These are phyloP conservation scores for Anethum foeniculum DNA, from an alignment of 140 eudicot genomes.

Conservation along the genomic window DNA sequence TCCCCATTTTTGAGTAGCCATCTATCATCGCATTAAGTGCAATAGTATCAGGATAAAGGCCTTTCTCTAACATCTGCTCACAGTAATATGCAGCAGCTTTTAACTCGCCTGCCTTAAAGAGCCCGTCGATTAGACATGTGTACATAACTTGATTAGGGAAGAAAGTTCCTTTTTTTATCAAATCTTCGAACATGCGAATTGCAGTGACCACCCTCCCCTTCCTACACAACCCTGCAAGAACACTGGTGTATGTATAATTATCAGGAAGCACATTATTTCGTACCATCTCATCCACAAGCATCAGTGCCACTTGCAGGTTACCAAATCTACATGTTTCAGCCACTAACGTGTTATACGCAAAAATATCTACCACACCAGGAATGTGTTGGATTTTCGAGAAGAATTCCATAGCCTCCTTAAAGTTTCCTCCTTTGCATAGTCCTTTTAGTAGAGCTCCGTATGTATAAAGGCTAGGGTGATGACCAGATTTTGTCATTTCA, in stretches of 20 bases:
- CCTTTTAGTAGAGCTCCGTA: conserved; percentile 70
- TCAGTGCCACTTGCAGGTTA: conserved; percentile 36
- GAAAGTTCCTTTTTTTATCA: conserved; percentile 33
- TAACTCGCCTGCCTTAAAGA: conserved; percentile 49
- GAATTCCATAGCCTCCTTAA: conserved; percentile 41
- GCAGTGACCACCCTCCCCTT: conserved; percentile 60
- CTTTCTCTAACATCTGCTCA: conserved; percentile 45
- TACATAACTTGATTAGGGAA: conserved; percentile 38
- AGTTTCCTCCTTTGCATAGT: conserved; percentile 57
- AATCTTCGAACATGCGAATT: conserved; percentile 40
- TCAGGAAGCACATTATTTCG: conserved; percentile 52
- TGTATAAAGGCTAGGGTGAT: conserved; percentile 47
- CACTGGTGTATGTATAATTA: conserved; percentile 43
- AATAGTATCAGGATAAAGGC: conserved; percentile 44
- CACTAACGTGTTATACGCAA: conserved; percentile 54
- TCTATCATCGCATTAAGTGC: conserved; percentile 65
- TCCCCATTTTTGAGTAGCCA: conserved; percentile 68
- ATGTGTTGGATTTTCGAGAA: conserved; percentile 37
- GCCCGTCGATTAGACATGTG: conserved; percentile 61
- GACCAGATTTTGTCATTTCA: conserved; percentile 55
- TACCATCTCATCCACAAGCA: conserved; percentile 61
- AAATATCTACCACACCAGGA: conserved; percentile 49
- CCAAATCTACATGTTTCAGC: conserved; percentile 48
- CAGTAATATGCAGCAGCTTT: conserved; percentile 52
- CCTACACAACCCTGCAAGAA: conserved; percentile 68